Evolutionary conservation across 2,329 filamentous ascomycete species (phyloP).

Genomic region (Colletotrichum sp.): DNA sequence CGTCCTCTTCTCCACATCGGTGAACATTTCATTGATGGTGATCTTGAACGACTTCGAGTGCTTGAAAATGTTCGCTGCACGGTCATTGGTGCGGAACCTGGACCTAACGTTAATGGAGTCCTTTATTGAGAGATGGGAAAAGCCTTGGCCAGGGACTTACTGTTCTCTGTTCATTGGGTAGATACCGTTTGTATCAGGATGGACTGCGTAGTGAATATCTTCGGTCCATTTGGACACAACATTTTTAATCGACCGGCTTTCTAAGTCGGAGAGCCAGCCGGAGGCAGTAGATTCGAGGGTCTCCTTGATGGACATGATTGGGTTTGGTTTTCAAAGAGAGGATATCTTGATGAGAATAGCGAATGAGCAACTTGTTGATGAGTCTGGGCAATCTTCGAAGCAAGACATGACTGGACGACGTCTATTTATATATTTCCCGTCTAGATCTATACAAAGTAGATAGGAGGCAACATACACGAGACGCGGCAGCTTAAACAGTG

Average conservation of each 20-base stretch:
- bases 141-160: too few relatives aligned
- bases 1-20: too few relatives aligned
- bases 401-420: accelerated
- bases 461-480: background rate
- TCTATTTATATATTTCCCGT: background rate
- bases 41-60: too few relatives aligned
- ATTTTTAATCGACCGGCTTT: accelerated
- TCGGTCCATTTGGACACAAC: too few relatives aligned
- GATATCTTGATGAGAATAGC: too few relatives aligned
- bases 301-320: background rate
- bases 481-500: accelerated
- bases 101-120: accelerated
- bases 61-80: accelerated
- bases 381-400: background rate
- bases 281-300: background rate
- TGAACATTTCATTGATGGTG: too few relatives aligned
- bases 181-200: background rate
- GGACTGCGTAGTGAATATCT: too few relatives aligned
- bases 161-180: background rate
- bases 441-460: background rate
- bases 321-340: too few relatives aligned
- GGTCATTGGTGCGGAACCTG: accelerated
- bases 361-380: accelerated
- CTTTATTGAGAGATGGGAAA: too few relatives aligned
- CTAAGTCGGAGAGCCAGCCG: background rate